phyloP scores from a whole-genome alignment of 345 rosid genomes.

The Kandelia obovata region DNA sequence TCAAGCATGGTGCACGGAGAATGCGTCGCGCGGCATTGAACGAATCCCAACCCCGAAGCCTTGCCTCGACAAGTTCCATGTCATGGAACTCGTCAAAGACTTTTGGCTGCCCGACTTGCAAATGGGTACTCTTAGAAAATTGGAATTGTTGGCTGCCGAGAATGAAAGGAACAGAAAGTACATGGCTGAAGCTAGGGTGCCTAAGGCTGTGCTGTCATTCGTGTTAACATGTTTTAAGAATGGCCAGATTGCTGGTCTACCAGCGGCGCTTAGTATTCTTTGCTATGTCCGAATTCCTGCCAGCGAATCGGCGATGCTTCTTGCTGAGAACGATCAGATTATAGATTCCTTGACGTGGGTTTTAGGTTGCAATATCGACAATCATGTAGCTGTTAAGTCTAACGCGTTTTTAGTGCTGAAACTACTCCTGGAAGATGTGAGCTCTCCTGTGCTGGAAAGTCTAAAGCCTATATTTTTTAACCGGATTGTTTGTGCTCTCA shows the following conservation, averaged over 20 bases:
- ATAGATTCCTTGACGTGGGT: slow-evolving; percentile 52
- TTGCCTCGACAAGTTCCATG: slow-evolving; percentile 34
- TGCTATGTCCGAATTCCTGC: slow-evolving; percentile 39
- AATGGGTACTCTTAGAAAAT: slow-evolving; percentile 28
- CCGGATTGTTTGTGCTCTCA: slow-evolving; percentile 38
- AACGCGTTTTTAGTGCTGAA: slow-evolving; percentile 40
- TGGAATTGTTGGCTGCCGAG: slow-evolving; percentile 47
- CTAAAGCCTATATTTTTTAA: slow-evolving; percentile 44
- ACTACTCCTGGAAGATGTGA: slow-evolving; percentile 32
- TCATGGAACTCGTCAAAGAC: slow-evolving; percentile 36
- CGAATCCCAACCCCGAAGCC: slow-evolving; percentile 55
- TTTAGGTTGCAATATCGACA: slow-evolving; percentile 28
- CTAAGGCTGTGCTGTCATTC: slow-evolving; percentile 33
- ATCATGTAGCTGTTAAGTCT: slow-evolving; percentile 31
- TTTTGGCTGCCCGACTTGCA: slow-evolving; percentile 23
- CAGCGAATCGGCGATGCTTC: slow-evolving; percentile 27
- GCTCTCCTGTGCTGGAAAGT: slow-evolving; percentile 40
- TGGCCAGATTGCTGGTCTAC: slow-evolving; percentile 25
- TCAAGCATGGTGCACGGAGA: slow-evolving; percentile 64
- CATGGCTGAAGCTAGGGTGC: slow-evolving; percentile 51
- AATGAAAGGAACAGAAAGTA: slow-evolving; percentile 45
- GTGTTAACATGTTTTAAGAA: slow-evolving; percentile 30
- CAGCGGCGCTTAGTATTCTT: slow-evolving; percentile 55
- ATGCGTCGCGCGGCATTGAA: slow-evolving; percentile 43
- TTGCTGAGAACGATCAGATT: slow-evolving; percentile 29